Percentiles rank a stretch among this genome's conserved stretches.
Conservation (phyloP, 192 early-diverging fungal genomes). For the Dissophora globulifera region DNA sequence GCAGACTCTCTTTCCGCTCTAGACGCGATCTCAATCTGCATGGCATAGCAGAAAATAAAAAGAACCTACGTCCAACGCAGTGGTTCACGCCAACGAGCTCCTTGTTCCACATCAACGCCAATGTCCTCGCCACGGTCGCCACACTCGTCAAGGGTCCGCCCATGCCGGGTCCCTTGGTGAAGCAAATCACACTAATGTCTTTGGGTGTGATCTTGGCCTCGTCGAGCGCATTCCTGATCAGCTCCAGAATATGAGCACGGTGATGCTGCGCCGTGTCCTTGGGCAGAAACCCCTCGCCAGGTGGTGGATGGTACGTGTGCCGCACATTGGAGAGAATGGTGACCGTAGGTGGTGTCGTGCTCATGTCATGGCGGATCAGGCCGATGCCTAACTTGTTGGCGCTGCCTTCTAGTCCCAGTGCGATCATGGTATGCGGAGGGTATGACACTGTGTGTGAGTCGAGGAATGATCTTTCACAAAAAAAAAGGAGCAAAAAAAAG, state of each 20-base stretch:
- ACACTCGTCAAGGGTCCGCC: constrained; percentile 93
- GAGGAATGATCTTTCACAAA: no score
- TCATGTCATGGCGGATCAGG: constrained; percentile 82
- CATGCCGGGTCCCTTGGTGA: constrained; percentile 99
- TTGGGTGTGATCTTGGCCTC: constrained; percentile 77
- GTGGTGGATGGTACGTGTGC: constrained; percentile 95
- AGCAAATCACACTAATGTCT: constrained; percentile 94
- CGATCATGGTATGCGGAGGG: constrained; percentile 60
- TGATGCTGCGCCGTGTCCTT: constrained; percentile 96
- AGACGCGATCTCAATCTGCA: no score
- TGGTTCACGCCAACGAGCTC: constrained; percentile 97
- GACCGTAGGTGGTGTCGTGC: constrained; percentile 63
- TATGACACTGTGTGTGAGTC: neutral
- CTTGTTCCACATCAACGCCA: constrained; percentile 91
- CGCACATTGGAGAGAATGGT: constrained; percentile 89
- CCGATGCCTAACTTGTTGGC: constrained; percentile 99
- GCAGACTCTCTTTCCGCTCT: no score
- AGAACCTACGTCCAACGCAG: constrained; percentile 85
- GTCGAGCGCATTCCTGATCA: constrained; percentile 80
- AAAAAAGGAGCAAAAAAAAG: no score
- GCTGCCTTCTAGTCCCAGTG: constrained; percentile 86
- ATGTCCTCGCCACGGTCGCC: constrained; percentile 91
- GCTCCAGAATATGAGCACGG: constrained; percentile 74
- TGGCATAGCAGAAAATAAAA: neutral
- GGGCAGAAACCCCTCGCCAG: constrained; percentile 95